phyloP scores from a whole-genome alignment of 257 asterid species.

The Plantago ovata region DNA sequence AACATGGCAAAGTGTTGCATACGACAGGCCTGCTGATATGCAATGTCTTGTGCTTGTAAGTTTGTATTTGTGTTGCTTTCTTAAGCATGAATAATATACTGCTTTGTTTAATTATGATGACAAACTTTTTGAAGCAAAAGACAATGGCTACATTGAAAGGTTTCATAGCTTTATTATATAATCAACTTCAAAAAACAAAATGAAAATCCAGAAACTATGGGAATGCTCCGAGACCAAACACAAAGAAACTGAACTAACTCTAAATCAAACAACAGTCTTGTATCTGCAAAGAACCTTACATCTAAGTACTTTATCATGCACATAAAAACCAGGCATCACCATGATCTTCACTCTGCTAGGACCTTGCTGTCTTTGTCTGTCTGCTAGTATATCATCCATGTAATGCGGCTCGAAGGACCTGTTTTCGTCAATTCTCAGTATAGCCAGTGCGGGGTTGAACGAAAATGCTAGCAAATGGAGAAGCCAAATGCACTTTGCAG shows the following conservation, averaged over 20 bases:
- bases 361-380: slow-evolving; percentile 52
- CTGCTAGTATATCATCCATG: slow-evolving; percentile 75
- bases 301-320: slow-evolving; percentile 66
- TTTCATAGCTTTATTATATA: not conserved
- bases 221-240: not conserved
- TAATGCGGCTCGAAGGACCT: slow-evolving; percentile 47
- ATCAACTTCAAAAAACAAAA: too few relatives aligned
- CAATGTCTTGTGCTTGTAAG: too few relatives aligned
- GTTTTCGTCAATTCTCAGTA: slow-evolving; percentile 68
- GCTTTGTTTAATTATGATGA: too few relatives aligned
- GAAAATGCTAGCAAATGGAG: slow-evolving; percentile 88
- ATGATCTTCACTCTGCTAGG: slow-evolving; percentile 60
- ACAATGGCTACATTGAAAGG: not conserved
- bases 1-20: too few relatives aligned
- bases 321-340: slow-evolving; percentile 95
- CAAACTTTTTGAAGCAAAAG: not conserved
- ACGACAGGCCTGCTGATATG: too few relatives aligned
- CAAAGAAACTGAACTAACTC: not conserved
- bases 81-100: too few relatives aligned
- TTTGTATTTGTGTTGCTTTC: too few relatives aligned
- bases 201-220: not conserved
- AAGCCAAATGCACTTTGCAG: slow-evolving; percentile 93
- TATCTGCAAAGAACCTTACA: slow-evolving; percentile 88
- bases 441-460: slow-evolving; percentile 47
- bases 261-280: slow-evolving; percentile 34